Base-by-base conservation (phyloP, 108 stramenopile species). In the Stephanodiscus minutulus region DNA sequence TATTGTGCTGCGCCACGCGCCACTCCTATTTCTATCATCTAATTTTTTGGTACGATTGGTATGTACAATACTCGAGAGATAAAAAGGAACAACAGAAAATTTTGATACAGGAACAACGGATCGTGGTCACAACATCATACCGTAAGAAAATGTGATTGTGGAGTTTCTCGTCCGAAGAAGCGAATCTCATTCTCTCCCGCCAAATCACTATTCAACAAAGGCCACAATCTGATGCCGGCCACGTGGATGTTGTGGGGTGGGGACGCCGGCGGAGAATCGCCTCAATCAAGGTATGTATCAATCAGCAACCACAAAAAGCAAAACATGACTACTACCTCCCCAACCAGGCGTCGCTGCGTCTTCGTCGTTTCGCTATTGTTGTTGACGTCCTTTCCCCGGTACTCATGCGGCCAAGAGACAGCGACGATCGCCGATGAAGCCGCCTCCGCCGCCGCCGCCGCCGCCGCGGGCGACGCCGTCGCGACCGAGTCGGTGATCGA, bases 301-400 rank as follows among this genome's bases (percentile, higher is more conserved):
- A 20, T 8, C 50, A 21, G 6, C 20, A 52, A 24, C 24, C 22
- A 21, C 9, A 44, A 0, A 44, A 44, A 17, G 13, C 43, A 39
- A 36, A 60, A n/a, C 35, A 60, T 60, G 59, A 21, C 20, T 60
- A n/a, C n/a, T n/a, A n/a, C n/a, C n/a, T 37, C 59, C 36, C 28
- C 35, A 43, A 39, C 8, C 33, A 22, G 59, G 39, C 59, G 21
- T 39, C 59, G 59, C 28, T n/a, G 18, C 35, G 36, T 60, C 59
- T 35, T 60, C 35, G 18, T 60, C 36, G 31, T 37, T 20, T 21
- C 59, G 0, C 35, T 60, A 15, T 29, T 60, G 5, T 21, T 60
- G 6, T 11, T 60, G 4, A 18, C 35, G 2, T 35, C 29, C 20
- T 60, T 39, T 39, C 4, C 36, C 29, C 59, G 18, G 10, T 41